A percentile compares a stretch with the other conserved stretches of the same genome.
Conservation (phyloP, 1,284 basidiomycete species). For the Cystobasidium slooffiae region DNA sequence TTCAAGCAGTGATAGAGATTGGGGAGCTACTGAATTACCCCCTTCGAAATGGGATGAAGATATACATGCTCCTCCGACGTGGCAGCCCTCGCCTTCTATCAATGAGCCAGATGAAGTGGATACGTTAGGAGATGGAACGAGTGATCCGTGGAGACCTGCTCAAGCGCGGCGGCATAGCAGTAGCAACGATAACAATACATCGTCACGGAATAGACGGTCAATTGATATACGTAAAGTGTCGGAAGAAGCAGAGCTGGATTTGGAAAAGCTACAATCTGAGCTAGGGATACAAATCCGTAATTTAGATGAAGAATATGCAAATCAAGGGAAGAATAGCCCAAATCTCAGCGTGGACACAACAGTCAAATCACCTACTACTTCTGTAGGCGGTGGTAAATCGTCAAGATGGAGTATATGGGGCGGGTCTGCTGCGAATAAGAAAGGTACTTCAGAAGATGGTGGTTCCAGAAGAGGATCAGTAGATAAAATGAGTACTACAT, state of each 20-base stretch:
- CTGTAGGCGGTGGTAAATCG: background rate
- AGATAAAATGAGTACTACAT: conserved; percentile 5
- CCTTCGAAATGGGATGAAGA: conserved; percentile 41
- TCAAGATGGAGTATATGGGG: conserved; percentile 38
- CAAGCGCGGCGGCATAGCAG: conserved; percentile 5
- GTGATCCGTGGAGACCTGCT: conserved; percentile 17
- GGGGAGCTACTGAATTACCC: conserved; percentile 30
- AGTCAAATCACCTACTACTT: background rate
- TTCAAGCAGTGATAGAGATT: conserved; percentile 10
- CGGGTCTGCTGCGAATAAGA: conserved; percentile 7
- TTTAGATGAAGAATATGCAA: conserved; percentile 37
- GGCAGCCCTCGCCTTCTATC: background rate
- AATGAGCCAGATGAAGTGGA: conserved; percentile 1
- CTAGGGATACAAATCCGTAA: conserved; percentile 38
- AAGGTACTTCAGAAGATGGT: background rate
- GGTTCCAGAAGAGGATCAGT: conserved; percentile 3
- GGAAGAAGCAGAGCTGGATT: conserved; percentile 26
- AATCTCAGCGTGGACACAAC: background rate
- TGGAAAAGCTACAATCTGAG: conserved; percentile 21
- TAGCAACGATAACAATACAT: background rate
- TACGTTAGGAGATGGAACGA: background rate
- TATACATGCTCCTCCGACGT: conserved; percentile 20
- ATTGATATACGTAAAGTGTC: background rate
- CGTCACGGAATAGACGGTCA: background rate
- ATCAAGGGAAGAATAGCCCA: background rate